phyloP scores from a whole-genome alignment of 2,329 filamentous ascomycete genomes.

The Lasiodiplodia sp. region DNA sequence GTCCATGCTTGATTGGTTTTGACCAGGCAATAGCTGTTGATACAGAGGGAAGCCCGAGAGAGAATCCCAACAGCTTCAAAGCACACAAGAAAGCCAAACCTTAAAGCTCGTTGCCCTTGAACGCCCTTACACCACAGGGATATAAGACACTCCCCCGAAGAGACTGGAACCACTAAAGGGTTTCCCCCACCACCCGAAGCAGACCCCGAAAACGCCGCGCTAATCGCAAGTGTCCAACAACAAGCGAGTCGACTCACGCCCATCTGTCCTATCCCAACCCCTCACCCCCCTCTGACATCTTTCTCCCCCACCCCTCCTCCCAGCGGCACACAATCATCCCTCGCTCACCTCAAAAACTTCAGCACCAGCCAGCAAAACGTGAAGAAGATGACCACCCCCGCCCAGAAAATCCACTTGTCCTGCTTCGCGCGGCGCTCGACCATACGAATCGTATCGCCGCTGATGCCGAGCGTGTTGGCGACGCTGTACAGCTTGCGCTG shows the following conservation, averaged over 20 bases:
- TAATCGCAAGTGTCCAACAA: slow-evolving; percentile 12
- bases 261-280: background rate
- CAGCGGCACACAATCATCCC: no score
- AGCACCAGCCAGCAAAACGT: slow-evolving; percentile 90
- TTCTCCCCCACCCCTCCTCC: background rate
- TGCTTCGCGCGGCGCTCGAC: slow-evolving; percentile 89
- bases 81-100: background rate
- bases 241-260: background rate
- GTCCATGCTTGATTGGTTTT: background rate
- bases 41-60: background rate
- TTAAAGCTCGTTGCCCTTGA: background rate
- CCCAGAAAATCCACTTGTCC: slow-evolving; percentile 98
- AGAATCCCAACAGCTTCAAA: background rate
- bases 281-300: background rate
- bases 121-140: slow-evolving; percentile 2
- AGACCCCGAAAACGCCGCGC: slow-evolving; percentile 19
- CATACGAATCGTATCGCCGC: slow-evolving; percentile 96
- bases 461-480: slow-evolving; percentile 91
- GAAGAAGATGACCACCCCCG: slow-evolving; percentile 85
- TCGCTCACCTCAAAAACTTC: slow-evolving; percentile 73
- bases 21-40: background rate
- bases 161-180: background rate
- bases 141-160: background rate
- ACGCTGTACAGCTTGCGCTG: slow-evolving; percentile 91
- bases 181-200: slow-evolving; percentile 6